A percentile compares a stretch with the other conserved stretches of the same genome.
These are phyloP conservation scores for Kazachstania psychrophila DNA, from an alignment of 805 yeast genomes.

Conservation along the genomic window DNA sequence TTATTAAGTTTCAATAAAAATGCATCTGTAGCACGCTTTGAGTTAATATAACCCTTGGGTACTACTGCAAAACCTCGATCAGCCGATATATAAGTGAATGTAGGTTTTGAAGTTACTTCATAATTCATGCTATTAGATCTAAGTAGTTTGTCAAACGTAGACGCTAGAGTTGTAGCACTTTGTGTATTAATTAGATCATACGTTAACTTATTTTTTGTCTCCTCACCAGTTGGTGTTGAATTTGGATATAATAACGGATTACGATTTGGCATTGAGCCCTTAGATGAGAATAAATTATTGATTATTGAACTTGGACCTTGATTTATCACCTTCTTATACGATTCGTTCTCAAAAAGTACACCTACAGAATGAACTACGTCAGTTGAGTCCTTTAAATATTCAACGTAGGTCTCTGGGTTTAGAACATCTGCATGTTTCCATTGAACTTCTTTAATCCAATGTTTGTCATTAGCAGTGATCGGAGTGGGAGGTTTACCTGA, in stretches of 20 bases:
- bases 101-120: constrained; percentile 24
- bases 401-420: constrained; percentile 46
- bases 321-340: constrained; percentile 45
- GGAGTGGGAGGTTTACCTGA: constrained; percentile 45
- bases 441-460: constrained; percentile 49
- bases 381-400: constrained; percentile 16
- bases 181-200: constrained; percentile 61
- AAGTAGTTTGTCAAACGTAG: constrained; percentile 34
- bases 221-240: background rate
- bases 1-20: constrained; percentile 36
- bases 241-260: constrained; percentile 40
- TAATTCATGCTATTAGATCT: constrained; percentile 5
- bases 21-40: constrained; percentile 71
- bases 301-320: background rate
- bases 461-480: constrained; percentile 18
- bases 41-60: constrained; percentile 60
- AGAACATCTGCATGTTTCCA: constrained; percentile 67
- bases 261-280: constrained; percentile 20
- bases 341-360: constrained; percentile 54
- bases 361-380: constrained; percentile 84
- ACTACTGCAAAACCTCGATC: constrained; percentile 60
- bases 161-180: constrained; percentile 58
- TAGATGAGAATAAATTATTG: constrained; percentile 17
- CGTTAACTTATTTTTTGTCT: constrained; percentile 17
- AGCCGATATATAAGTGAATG: constrained; percentile 74